Conservation (phyloP, 2,329 filamentous ascomycete species). For the Ploettnerulaceae sp. region DNA sequence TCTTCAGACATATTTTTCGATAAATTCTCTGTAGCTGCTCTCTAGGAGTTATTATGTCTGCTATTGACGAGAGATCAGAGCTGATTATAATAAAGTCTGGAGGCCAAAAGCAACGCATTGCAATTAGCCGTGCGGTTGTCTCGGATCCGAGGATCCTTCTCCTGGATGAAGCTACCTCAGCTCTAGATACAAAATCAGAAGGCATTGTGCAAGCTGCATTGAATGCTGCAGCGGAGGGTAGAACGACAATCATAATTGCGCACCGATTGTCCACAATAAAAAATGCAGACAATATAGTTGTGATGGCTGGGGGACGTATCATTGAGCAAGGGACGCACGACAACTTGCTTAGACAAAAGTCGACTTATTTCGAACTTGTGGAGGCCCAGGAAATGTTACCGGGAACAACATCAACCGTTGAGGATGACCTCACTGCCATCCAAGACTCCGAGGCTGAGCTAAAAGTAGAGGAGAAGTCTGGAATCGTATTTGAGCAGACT, state of each 20-base stretch:
- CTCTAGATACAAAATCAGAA: conserved; percentile 90
- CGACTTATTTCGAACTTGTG: conserved; percentile 79
- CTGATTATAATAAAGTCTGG: too few relatives aligned
- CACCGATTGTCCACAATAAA: conserved; percentile 93
- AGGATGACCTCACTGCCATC: conserved; percentile 48
- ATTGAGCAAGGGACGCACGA: conserved; percentile 90
- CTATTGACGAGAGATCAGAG: too few relatives aligned
- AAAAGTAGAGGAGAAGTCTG: too few relatives aligned
- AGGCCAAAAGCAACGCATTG: conserved; percentile 95
- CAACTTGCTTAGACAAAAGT: conserved; percentile 62
- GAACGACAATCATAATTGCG: conserved; percentile 94
- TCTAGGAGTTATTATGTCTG: too few relatives aligned
- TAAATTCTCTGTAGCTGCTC: too few relatives aligned
- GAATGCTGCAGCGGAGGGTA: conserved; percentile 75
- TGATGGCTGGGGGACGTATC: conserved; percentile 81
- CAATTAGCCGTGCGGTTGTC: conserved; percentile 85
- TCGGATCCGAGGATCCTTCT: conserved; percentile 91
- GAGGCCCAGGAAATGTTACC: conserved; percentile 78
- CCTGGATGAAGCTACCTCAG: conserved; percentile 91
- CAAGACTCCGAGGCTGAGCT: conserved; percentile 43
- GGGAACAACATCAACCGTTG: conserved; percentile 44
- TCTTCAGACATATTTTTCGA: too few relatives aligned
- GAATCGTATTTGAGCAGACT: too few relatives aligned
- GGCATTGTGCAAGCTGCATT: conserved; percentile 90
- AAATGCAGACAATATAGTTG: conserved; percentile 91